These are phyloP conservation scores for Leucogyrophana mollusca DNA, from an alignment of 768 basidiomycete genomes.

Conservation along the genomic window DNA sequence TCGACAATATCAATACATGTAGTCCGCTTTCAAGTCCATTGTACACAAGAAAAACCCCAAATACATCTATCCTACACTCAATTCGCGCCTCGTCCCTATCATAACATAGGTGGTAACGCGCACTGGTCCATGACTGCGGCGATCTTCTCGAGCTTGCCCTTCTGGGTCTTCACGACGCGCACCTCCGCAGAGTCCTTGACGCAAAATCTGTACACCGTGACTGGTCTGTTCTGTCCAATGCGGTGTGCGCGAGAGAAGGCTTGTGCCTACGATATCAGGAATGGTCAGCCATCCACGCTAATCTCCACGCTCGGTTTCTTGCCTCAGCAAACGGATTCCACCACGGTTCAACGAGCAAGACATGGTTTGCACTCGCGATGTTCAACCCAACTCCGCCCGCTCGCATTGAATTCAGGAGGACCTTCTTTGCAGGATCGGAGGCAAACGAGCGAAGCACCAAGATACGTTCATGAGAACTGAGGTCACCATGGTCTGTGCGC, in stretches of 20 bases:
- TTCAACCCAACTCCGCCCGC: slow-evolving; percentile 2
- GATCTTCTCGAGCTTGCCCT: background rate
- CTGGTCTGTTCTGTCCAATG: background rate
- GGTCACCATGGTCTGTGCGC: background rate
- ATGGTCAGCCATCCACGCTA: background rate
- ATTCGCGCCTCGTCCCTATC: no score
- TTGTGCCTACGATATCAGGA: no score
- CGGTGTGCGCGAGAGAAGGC: background rate
- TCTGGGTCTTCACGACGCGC: background rate
- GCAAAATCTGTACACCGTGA: background rate
- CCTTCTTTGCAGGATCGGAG: background rate
- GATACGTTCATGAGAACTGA: background rate
- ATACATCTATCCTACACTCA: no score
- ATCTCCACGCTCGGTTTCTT: background rate
- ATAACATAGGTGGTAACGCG: no score
- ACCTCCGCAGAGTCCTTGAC: background rate
- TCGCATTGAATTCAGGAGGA: background rate
- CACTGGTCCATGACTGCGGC: background rate
- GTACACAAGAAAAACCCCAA: no score
- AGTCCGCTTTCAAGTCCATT: no score
- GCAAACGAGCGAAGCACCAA: background rate
- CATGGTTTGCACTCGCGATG: slow-evolving; percentile 1
- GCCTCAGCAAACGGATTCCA: background rate
- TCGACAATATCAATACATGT: no score
- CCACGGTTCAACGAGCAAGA: background rate